Percentiles rank a stretch among this genome's conserved stretches.
phyloP scores from a whole-genome alignment of 164 flowering plant genomes.

The Echeveria elegans region DNA sequence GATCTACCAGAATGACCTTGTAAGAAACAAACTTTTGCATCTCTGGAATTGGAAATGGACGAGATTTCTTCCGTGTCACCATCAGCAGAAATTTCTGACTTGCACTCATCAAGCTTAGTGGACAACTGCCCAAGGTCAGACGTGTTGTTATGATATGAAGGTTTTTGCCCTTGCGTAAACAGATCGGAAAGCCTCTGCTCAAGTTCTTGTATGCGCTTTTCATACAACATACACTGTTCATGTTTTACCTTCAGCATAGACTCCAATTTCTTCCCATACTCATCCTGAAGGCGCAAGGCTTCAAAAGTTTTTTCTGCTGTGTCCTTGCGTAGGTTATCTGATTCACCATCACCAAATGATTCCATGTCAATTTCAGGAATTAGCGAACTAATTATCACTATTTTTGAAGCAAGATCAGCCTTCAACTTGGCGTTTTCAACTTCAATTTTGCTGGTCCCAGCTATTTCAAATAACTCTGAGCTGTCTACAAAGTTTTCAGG shows the following conservation, averaged over 20 bases:
- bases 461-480: slow-evolving; percentile 65
- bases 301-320: slow-evolving; percentile 81
- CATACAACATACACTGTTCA: slow-evolving; percentile 74
- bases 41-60: slow-evolving; percentile 43
- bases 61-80: slow-evolving; percentile 88
- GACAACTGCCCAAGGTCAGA: slow-evolving; percentile 28
- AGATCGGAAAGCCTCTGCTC: slow-evolving; percentile 81
- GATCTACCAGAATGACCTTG: slow-evolving; percentile 31
- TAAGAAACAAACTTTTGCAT: slow-evolving; percentile 33
- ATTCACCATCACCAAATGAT: slow-evolving; percentile 56
- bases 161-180: slow-evolving; percentile 45
- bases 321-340: slow-evolving; percentile 49
- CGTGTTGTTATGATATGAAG: slow-evolving; percentile 27
- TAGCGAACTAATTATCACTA: slow-evolving; percentile 61
- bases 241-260: slow-evolving; percentile 67
- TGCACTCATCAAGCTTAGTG: slow-evolving; percentile 46
- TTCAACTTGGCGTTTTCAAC: slow-evolving; percentile 93
- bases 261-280: slow-evolving; percentile 72
- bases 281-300: slow-evolving; percentile 87
- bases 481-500: slow-evolving; percentile 47
- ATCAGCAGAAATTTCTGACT: slow-evolving; percentile 49
- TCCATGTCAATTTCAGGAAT: slow-evolving; percentile 48
- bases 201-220: slow-evolving; percentile 83
- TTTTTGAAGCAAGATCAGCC: slow-evolving; percentile 94
- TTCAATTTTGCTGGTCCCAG: slow-evolving; percentile 94